A percentile compares a stretch with the other conserved stretches of the same genome.
phyloP scores from a whole-genome alignment of 371 early-diverging fungal species.

The Capillidium heterosporum region DNA sequence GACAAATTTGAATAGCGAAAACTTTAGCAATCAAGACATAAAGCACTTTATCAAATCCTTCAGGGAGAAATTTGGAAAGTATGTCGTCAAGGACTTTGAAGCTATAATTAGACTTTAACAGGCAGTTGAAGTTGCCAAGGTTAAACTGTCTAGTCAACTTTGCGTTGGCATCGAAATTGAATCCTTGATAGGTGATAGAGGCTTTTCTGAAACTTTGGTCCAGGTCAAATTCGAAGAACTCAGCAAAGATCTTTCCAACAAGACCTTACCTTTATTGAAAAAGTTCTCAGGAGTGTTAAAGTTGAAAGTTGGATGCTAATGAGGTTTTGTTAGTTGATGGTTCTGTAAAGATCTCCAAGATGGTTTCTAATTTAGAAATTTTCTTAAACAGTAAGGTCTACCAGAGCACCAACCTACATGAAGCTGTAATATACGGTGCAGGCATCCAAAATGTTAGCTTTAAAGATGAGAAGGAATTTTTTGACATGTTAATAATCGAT shows the following conservation, averaged over 20 bases:
- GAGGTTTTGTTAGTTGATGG: conserved; percentile 99
- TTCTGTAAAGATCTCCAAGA: conserved; percentile 97
- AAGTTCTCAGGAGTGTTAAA: conserved; percentile 91
- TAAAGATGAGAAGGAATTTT: conserved; percentile 38
- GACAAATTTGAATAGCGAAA: conserved; percentile 84
- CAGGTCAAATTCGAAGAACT: conserved; percentile 91
- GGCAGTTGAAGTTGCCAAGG: conserved; percentile 82
- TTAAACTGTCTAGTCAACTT: conserved; percentile 65
- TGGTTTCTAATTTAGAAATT: conserved; percentile 78
- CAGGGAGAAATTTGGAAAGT: no score
- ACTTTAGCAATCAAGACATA: conserved; percentile 70
- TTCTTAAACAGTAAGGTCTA: conserved; percentile 87
- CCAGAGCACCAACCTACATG: conserved; percentile 95
- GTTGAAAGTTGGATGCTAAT: conserved; percentile 72
- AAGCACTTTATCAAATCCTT: conserved; percentile 53
- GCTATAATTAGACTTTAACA: no score
- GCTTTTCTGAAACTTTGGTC: conserved; percentile 89
- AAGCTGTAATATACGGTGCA: conserved; percentile 98
- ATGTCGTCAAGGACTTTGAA: conserved; percentile 45
- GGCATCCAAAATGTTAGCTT: conserved; percentile 97
- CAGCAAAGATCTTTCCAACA: conserved; percentile 76
- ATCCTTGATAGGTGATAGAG: conserved; percentile 93
- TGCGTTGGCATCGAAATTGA: conserved; percentile 81
- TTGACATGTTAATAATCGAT: conserved; percentile 44
- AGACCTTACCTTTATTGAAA: conserved; percentile 92